These are phyloP conservation scores for Penicillium canescens DNA, from an alignment of 495 filamentous ascomycete genomes.

Conservation along the genomic window DNA sequence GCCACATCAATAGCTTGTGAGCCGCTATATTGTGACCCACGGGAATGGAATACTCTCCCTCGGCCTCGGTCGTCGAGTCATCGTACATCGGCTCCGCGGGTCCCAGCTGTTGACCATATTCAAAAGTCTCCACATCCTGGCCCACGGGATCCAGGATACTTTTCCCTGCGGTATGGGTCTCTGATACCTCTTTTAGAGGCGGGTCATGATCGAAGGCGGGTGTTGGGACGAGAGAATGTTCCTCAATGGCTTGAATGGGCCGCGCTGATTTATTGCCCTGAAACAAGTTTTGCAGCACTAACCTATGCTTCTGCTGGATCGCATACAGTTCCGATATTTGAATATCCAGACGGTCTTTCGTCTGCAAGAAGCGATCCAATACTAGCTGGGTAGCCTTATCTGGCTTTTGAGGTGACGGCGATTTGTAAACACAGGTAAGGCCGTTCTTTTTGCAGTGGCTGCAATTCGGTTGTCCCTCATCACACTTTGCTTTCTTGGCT, in stretches of 20 bases:
- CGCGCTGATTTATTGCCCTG: too few relatives aligned
- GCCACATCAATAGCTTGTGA: constrained; percentile 75
- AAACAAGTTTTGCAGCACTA: too few relatives aligned
- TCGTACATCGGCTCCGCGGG: constrained; percentile 3
- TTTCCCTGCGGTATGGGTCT: not conserved
- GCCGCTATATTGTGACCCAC: constrained; percentile 80
- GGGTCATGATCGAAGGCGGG: constrained; percentile 10
- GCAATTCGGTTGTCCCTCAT: constrained; percentile 59
- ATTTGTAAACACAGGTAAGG: constrained; percentile 57
- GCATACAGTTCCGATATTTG: too few relatives aligned
- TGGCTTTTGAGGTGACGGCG: constrained; percentile 60
- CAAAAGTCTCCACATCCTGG: not conserved
- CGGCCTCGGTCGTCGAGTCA: constrained; percentile 24
- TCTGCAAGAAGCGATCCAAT: constrained; percentile 27
- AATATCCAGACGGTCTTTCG: constrained; percentile 5
- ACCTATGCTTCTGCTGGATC: too few relatives aligned
- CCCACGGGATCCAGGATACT: not conserved
- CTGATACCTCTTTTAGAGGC: not conserved
- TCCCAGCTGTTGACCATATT: constrained; percentile 1
- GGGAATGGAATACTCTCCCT: constrained; percentile 64
- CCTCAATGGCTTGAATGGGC: too few relatives aligned
- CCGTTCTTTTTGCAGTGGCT: constrained; percentile 60
- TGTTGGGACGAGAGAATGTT: too few relatives aligned
- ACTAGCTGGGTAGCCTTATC: constrained; percentile 43
- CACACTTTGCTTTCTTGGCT: constrained; percentile 62